Conservation (phyloP, 441 rosid species). For the Populus hybrid region DNA sequence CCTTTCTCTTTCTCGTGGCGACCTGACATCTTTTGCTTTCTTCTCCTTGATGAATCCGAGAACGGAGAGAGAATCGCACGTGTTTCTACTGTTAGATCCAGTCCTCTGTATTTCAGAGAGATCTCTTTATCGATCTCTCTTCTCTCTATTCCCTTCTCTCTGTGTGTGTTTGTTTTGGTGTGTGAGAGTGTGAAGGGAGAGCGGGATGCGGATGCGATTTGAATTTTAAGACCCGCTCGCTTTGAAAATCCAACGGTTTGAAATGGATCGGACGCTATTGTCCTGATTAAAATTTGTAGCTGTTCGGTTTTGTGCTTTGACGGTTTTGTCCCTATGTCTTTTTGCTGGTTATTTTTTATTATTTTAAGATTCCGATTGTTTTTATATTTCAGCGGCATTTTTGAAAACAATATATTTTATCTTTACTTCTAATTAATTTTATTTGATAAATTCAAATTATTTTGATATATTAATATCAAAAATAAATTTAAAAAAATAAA, state of each 20-base stretch:
- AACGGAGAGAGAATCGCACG: slow-evolving; percentile 46
- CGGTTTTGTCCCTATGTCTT: neutral
- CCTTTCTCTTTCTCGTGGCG: slow-evolving; percentile 98
- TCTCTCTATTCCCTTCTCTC: slow-evolving; percentile 18
- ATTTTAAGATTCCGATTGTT: too few relatives aligned
- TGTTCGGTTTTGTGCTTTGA: neutral
- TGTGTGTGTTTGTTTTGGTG: neutral
- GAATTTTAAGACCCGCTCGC: slow-evolving; percentile 62
- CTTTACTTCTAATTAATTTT: too few relatives aligned
- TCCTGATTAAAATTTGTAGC: neutral
- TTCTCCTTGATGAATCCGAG: slow-evolving; percentile 16
- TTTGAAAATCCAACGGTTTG: slow-evolving; percentile 5
- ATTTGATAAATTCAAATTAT: too few relatives aligned
- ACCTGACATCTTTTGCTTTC: slow-evolving; percentile 58
- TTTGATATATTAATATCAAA: too few relatives aligned
- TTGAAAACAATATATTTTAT: too few relatives aligned
- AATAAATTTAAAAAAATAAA: slow-evolving; percentile 31
- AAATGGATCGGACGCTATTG: neutral
- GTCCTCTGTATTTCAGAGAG: neutral
- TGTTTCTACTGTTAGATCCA: slow-evolving; percentile 27
- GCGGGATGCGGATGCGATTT: slow-evolving; percentile 46
- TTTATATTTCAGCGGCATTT: too few relatives aligned
- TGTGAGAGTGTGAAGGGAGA: slow-evolving; percentile 21
- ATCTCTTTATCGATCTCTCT: slow-evolving; percentile 13
- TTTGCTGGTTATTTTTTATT: neutral